Conservation (phyloP, 495 filamentous ascomycete species). For the Aspergillus diversus region DNA sequence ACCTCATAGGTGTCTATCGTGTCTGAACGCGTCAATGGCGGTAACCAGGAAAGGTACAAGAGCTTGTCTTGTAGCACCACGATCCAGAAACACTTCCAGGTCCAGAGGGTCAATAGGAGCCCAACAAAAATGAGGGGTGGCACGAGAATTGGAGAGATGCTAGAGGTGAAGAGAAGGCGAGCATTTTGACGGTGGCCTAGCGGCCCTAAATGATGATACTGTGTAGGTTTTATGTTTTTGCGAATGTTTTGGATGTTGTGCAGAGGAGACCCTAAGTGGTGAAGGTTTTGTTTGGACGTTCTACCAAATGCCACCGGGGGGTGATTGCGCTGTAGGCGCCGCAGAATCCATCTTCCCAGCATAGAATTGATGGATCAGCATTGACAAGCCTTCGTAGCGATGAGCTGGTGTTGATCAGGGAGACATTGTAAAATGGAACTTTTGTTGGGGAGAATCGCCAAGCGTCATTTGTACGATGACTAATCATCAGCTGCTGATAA, state of each 20-base stretch:
- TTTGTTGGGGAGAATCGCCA: too few species aligned
- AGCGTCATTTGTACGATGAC: too few species aligned
- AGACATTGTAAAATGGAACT: too few species aligned
- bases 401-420: too few species aligned
- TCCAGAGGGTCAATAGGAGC: constrained; percentile 68
- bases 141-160: constrained; percentile 58
- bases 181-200: neutral
- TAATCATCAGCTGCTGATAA: too few species aligned
- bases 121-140: constrained; percentile 70
- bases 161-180: constrained; percentile 23
- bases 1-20: constrained; percentile 62
- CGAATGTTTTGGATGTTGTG: constrained; percentile 5
- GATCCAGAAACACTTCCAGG: constrained; percentile 82
- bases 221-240: neutral
- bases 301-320: neutral
- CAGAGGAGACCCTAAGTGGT: neutral
- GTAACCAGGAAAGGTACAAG: constrained; percentile 77
- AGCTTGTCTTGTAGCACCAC: constrained; percentile 82
- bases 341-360: constrained; percentile 16
- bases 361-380: neutral
- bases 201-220: neutral
- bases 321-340: constrained; percentile 11
- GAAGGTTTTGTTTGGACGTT: neutral
- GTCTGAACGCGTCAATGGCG: constrained; percentile 57
- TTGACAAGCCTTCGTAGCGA: too few species aligned